Evolutionary conservation across 2,329 filamentous ascomycete genomes (phyloP).

Genomic region (Thielaviopsis musarum): DNA sequence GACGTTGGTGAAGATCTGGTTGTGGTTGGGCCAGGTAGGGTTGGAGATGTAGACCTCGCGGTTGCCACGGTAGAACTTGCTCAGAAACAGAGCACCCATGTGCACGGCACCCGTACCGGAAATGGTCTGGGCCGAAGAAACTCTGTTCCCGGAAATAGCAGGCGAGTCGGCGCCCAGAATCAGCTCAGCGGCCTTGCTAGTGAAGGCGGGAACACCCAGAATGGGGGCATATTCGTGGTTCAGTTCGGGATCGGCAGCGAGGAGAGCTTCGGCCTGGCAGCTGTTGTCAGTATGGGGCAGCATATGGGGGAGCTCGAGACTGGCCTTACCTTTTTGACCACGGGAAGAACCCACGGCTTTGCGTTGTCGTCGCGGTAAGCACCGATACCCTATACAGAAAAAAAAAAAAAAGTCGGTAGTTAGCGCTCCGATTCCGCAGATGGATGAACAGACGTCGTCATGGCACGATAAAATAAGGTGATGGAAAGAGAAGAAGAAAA

Average conservation of each 20-base stretch:
- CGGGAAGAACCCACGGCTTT: conserved; percentile 92
- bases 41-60: conserved; percentile 77
- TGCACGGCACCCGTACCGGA: conserved; percentile 94
- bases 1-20: conserved; percentile 95
- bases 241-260: conserved; percentile 73
- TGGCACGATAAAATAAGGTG: neutral
- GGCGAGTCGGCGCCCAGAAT: conserved; percentile 68
- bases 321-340: conserved; percentile 73
- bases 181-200: conserved; percentile 75
- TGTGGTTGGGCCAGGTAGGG: conserved; percentile 97
- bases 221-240: conserved; percentile 99
- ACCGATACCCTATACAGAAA: conserved; percentile 46
- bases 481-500: neutral
- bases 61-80: conserved; percentile 69
- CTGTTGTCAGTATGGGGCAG: no score
- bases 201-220: conserved; percentile 72
- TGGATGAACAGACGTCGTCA: neutral
- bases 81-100: conserved; percentile 77
- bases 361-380: conserved; percentile 90
- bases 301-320: neutral
- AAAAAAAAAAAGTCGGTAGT: neutral
- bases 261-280: conserved; percentile 67
- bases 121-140: conserved; percentile 77
- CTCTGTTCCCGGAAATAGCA: conserved; percentile 68
- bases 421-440: neutral